Conservation (phyloP, 805 yeast genomes). For the Starmera dryadoides region DNA sequence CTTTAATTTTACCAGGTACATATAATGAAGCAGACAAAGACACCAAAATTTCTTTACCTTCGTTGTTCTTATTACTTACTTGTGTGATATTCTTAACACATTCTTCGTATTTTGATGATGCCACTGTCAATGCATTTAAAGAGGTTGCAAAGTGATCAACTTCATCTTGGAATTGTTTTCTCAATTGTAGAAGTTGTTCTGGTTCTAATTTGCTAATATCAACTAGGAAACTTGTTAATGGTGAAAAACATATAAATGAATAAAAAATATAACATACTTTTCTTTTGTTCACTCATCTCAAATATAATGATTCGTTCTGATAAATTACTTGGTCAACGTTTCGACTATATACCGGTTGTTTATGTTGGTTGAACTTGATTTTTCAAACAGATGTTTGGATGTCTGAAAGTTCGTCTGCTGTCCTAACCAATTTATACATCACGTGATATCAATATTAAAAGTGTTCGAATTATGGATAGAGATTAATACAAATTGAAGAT, state of each 20-base stretch:
- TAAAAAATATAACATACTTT: constrained; percentile 1
- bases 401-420: too few relatives aligned
- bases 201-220: constrained; percentile 69
- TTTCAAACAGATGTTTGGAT: too few relatives aligned
- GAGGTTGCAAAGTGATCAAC: constrained; percentile 81
- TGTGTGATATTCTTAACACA: constrained; percentile 65
- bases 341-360: too few relatives aligned
- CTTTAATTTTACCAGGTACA: constrained; percentile 73
- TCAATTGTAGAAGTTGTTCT: constrained; percentile 78
- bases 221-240: constrained; percentile 26
- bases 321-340: too few relatives aligned
- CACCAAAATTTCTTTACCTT: constrained; percentile 54
- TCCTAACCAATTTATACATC: too few relatives aligned
- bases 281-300: constrained; percentile 7
- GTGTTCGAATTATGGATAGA: too few relatives aligned
- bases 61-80: constrained; percentile 33
- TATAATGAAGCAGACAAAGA: constrained; percentile 88
- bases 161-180: constrained; percentile 78
- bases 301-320: background rate
- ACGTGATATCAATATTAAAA: too few relatives aligned
- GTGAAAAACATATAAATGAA: background rate
- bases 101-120: constrained; percentile 74
- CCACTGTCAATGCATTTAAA: constrained; percentile 73
- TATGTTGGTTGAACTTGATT: too few relatives aligned
- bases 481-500: too few relatives aligned